Percentiles rank a stretch among this genome's conserved stretches.
Conservation (phyloP, 2,329 filamentous ascomycete species). For the Eutypa lata region DNA sequence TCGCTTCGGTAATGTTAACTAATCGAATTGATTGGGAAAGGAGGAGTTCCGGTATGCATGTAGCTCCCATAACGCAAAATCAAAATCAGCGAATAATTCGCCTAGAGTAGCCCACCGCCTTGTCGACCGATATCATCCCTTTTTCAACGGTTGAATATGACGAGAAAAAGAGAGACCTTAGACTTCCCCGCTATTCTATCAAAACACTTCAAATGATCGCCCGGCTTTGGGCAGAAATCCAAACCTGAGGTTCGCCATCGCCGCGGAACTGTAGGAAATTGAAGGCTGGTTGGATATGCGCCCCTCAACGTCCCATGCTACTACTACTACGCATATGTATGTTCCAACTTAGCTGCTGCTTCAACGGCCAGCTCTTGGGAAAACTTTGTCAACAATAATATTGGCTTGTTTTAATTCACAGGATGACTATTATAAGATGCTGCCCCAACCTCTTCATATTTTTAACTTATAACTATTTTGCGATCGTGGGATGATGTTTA, state of each 20-base stretch:
- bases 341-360: too few relatives aligned
- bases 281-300: too few relatives aligned
- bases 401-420: too few relatives aligned
- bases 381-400: too few relatives aligned
- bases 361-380: too few relatives aligned
- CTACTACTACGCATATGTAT: too few relatives aligned
- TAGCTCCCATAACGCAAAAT: background rate
- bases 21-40: background rate
- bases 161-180: background rate
- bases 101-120: background rate
- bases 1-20: background rate
- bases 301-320: too few relatives aligned
- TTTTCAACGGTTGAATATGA: background rate
- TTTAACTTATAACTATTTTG: too few relatives aligned
- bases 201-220: background rate
- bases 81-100: slow-evolving; percentile 1
- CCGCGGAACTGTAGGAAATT: too few relatives aligned
- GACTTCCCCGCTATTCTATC: background rate
- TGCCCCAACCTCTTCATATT: too few relatives aligned
- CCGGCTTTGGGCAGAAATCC: background rate
- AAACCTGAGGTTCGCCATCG: background rate
- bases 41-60: background rate
- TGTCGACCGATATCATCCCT: background rate
- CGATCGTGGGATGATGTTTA: too few relatives aligned
- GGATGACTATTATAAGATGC: too few relatives aligned